Evolutionary conservation across 441 rosid genomes (phyloP).

Genomic region (Erysimum pusillum): DNA sequence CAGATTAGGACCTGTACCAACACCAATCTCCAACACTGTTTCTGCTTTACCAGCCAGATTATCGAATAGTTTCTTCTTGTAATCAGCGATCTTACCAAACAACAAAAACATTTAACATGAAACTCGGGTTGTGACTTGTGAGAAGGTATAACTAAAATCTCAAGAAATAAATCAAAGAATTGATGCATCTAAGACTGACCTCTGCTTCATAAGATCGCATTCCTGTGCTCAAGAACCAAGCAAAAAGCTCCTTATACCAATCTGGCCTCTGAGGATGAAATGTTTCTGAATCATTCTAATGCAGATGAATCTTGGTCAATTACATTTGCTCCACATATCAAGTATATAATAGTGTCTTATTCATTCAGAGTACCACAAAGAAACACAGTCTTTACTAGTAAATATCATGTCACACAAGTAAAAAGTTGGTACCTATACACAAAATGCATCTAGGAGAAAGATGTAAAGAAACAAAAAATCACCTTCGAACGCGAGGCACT

Average conservation of each 20-base stretch:
- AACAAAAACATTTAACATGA: constrained; percentile 13
- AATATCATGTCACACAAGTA: constrained; percentile 4
- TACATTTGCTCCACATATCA: neutral
- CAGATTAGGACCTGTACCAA: constrained; percentile 83
- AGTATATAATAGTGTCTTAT: neutral
- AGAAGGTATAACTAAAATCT: constrained; percentile 10
- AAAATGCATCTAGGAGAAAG: constrained; percentile 8
- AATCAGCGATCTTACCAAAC: constrained; percentile 57
- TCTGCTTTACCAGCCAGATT: constrained; percentile 66
- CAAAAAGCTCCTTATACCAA: constrained; percentile 83
- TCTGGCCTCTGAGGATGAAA: constrained; percentile 75
- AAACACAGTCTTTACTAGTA: constrained; percentile 2
- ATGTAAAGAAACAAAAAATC: neutral
- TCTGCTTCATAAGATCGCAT: constrained; percentile 75
- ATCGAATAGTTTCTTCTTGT: constrained; percentile 64
- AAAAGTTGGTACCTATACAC: neutral
- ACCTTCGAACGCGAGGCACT: constrained; percentile 32
- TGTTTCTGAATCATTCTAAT: constrained; percentile 58
- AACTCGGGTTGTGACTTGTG: neutral
- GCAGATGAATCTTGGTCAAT: constrained; percentile 2
- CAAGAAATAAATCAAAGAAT: constrained; percentile 7
- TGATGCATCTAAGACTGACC: constrained; percentile 52
- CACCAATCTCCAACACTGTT: constrained; percentile 76
- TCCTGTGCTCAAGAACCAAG: constrained; percentile 56
- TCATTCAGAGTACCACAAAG: constrained; percentile 1